Evolutionary conservation across 1,139 yeast genomes (phyloP).

Genomic region (Candida tetrigidarum): DNA sequence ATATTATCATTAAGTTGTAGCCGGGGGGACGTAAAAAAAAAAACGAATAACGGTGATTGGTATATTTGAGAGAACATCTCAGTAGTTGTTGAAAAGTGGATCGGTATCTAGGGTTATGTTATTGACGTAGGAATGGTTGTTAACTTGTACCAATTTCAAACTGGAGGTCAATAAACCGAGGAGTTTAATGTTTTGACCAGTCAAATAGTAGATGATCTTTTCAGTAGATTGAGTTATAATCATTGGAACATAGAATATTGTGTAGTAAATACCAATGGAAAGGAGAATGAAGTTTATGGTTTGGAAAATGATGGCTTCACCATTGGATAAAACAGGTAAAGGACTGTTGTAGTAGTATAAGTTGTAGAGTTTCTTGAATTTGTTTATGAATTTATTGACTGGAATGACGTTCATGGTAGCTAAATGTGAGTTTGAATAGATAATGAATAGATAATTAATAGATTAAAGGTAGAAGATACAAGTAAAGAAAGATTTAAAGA

Average conservation of each 20-base stretch:
- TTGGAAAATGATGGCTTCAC: slow-evolving; percentile 27
- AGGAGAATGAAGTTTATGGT: slow-evolving; percentile 20
- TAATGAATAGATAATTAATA: background rate
- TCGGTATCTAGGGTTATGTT: slow-evolving; percentile 1
- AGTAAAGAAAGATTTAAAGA: background rate
- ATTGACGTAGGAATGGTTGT: background rate
- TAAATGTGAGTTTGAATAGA: background rate
- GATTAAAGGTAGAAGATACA: background rate
- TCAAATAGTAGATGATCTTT: slow-evolving; percentile 22
- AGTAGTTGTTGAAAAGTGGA: background rate
- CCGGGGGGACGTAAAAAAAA: too few relatives aligned
- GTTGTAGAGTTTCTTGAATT: slow-evolving; percentile 22
- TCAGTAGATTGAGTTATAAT: slow-evolving; percentile 21
- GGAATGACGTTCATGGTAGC: slow-evolving; percentile 3
- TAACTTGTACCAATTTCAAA: slow-evolving; percentile 5
- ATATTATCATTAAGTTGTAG: too few relatives aligned
- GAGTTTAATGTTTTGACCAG: slow-evolving; percentile 19
- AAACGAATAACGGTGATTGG: too few relatives aligned
- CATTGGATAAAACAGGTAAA: slow-evolving; percentile 30
- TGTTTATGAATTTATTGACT: slow-evolving; percentile 7
- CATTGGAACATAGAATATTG: slow-evolving; percentile 18
- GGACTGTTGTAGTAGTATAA: slow-evolving; percentile 32
- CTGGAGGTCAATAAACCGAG: slow-evolving; percentile 2
- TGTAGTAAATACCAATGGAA: slow-evolving; percentile 22
- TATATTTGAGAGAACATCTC: too few relatives aligned